Evolutionary conservation across 495 filamentous ascomycete genomes (phyloP), one percentile per base, ranked within the genome.

Genomic region (Baudoinia panamericana): DNA sequence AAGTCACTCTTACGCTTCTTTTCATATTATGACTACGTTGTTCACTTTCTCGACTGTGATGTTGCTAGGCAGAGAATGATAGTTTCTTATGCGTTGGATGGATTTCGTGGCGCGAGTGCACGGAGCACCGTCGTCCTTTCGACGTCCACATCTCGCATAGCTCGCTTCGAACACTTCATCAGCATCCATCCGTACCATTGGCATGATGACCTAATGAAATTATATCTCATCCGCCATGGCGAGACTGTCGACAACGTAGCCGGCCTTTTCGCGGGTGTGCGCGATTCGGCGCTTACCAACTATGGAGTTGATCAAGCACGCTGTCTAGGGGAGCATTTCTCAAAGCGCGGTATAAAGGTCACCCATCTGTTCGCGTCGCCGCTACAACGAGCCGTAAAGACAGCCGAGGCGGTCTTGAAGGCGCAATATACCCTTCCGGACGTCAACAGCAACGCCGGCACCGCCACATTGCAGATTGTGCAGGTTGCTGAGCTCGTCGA

Each of bases 231-330:
- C 44, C 73, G 85, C 36, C 85, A 93, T 63, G 86, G 78, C 43
- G 86, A 93, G 59, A 87, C 85, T 3, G 77, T 87, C 30, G 78
- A 90, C 59, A 93, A 93, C 62, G 75, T 90, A 39, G 78, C 76
- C 31, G 33, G 42, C 25, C 40, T 24, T 58, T 90, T 83, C 60
- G 85, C 85, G 49, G 85, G 85, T 32, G 63, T 69, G 30, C 77
- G 71, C 45, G 80, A 93, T 58, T 92, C 85, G 6, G 61, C 71
- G 9, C 68, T 93, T 26, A 92, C 86, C 10, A 77, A 75, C 47
- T 84, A 93, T 57, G 85, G 85, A 36, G 69, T 78, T 36, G 65
- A 84, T 25, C 85, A 93, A 55, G 75, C 80, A 4, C 68, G 70
- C 19, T 67, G 71, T 44, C 66, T 87, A 0, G 82, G 68, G 25